Base-by-base conservation (phyloP, 2,329 filamentous ascomycete genomes). In the Sporothrix brasiliensis region DNA sequence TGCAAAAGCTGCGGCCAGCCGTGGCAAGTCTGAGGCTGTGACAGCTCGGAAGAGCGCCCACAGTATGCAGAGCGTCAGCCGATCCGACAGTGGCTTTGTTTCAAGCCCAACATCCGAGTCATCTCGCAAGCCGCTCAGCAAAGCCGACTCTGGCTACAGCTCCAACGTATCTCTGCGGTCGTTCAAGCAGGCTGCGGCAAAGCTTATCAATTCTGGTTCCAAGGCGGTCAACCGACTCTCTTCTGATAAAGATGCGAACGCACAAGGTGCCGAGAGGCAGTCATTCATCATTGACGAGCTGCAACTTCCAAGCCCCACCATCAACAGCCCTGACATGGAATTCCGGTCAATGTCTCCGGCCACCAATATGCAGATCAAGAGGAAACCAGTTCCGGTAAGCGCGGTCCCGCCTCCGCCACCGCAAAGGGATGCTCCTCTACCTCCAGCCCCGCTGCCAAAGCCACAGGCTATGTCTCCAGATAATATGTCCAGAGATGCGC, bases 91-190 rank as follows among this genome's bases (percentile, higher is more conserved):
- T 72, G 86, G 84, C 2, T 81, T 86, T 58, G 78, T 81, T 39
- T 82, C 83, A 1, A 84, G 81, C 68, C 82, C 83, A 4, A 80
- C 79, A 1, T 82, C 81, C 4, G 80, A 83, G 66, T 77, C 74
- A 16, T 80, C 81, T 0, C 79, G 79, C 19, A 83, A 81, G 69
- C 77, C 83, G 5, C 78, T 87, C n/a, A 82, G 83, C 44, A 88
- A 88, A 72, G 83, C 85, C 52, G 87, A 89, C 74, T 89, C 86
- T 34, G 87, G 87, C 19, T 89, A 89, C 74, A 86, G 86, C 74
- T 89, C 87, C 9, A 88, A 85, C 74, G 79, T 86, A 4, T 89
- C 87, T 14, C 76, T 88, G 21, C 82, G 84, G 52, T 88, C 87
- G 0, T 81, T 85, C n/a, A 79, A 77, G 68, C 78, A 80, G 27